Evolutionary conservation across 2,329 filamentous ascomycete genomes (phyloP).

Genomic region (Chaetomiaceae sp.): DNA sequence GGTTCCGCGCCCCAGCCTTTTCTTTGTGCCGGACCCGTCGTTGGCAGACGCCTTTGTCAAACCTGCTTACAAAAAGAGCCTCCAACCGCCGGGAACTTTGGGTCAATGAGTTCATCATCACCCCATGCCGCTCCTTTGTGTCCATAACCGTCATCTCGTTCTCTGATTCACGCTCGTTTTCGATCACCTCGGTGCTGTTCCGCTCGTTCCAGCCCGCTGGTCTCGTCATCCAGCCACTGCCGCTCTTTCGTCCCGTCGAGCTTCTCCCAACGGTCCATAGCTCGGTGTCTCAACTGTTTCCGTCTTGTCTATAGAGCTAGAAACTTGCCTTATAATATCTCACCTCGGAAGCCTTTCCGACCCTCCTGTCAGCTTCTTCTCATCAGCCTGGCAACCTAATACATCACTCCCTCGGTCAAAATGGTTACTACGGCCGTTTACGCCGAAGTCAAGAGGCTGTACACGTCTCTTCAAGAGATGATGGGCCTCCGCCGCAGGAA

Average conservation of each 20-base stretch:
- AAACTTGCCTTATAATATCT: background rate
- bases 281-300: background rate
- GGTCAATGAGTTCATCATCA: constrained; percentile 12
- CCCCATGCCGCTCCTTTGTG: constrained; percentile 25
- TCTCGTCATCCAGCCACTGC: background rate
- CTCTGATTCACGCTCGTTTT: constrained; percentile 14
- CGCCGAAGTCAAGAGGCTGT: constrained; percentile 42
- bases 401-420: background rate
- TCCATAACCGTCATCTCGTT: constrained; percentile 15
- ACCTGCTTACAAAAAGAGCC: constrained; percentile 12
- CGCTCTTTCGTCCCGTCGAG: constrained; percentile 1
- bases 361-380: background rate
- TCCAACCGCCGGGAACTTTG: constrained; percentile 4
- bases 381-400: background rate
- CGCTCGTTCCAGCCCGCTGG: constrained; percentile 8
- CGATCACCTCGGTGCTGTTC: background rate
- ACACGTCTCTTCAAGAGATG: constrained; percentile 43
- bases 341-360: background rate
- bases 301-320: background rate
- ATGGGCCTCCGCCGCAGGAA: constrained; percentile 40
- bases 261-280: background rate
- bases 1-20: constrained; percentile 13
- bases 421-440: constrained; percentile 32
- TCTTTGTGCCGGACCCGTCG: constrained; percentile 19
- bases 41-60: constrained; percentile 1